Evolutionary conservation across 441 rosid species (phyloP).

Genomic region (Populus hybrid): DNA sequence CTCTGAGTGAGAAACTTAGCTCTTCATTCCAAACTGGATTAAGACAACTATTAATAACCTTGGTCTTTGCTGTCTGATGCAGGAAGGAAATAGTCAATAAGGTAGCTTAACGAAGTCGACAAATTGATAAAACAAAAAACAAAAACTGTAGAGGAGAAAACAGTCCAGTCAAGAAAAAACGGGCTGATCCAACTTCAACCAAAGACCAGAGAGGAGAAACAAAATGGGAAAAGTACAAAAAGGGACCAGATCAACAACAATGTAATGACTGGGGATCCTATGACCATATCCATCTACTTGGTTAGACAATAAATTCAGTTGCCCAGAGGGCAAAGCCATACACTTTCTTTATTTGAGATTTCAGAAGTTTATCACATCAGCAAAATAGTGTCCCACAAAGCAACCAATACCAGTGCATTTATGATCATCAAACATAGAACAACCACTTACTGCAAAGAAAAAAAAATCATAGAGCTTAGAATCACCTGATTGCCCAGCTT

Average conservation of each 20-base stretch:
- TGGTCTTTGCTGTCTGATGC: constrained; percentile 86
- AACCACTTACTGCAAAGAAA: not conserved
- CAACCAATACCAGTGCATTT: not conserved
- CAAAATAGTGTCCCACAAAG: not conserved
- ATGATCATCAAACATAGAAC: not conserved
- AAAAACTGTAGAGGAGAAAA: not conserved
- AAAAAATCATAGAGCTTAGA: constrained; percentile 6
- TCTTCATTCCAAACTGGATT: constrained; percentile 97
- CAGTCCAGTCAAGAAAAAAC: not conserved
- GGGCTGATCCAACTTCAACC: not conserved
- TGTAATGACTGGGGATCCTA: not conserved
- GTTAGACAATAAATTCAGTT: not conserved
- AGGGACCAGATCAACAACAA: not conserved
- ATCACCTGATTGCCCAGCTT: constrained; percentile 80
- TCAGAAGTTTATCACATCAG: not conserved
- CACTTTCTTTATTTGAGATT: not conserved
- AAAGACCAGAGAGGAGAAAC: not conserved
- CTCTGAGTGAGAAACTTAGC: constrained; percentile 64
- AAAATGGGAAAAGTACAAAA: not conserved
- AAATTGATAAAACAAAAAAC: not conserved
- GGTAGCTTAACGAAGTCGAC: not conserved
- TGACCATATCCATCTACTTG: not conserved
- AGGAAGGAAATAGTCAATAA: constrained; percentile 6
- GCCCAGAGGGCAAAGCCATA: not conserved
- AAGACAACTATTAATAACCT: constrained; percentile 85